These are phyloP conservation scores for Vitis rotundifolia DNA, from an alignment of 164 flowering plant genomes.

Conservation along the genomic window DNA sequence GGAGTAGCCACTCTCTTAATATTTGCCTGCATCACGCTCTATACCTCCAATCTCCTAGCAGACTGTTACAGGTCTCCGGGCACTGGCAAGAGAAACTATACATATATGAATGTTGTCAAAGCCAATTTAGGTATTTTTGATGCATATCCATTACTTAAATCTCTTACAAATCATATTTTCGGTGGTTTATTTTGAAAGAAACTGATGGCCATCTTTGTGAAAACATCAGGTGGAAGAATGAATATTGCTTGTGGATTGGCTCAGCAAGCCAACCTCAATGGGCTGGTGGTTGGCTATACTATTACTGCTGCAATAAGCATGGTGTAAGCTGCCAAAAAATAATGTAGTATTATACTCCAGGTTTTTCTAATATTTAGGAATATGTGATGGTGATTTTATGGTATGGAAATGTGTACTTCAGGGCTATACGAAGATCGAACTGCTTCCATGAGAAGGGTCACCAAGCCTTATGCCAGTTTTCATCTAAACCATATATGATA, in stretches of 20 bases:
- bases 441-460: constrained; percentile 50
- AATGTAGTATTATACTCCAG: no score
- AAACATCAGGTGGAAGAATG: constrained; percentile 6
- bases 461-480: constrained; percentile 26
- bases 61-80: constrained; percentile 10
- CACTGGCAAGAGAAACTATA: constrained; percentile 8
- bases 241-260: constrained; percentile 13
- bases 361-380: no score
- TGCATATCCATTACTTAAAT: no score
- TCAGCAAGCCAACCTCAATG: constrained; percentile 16
- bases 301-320: constrained; percentile 24
- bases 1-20: constrained; percentile 1
- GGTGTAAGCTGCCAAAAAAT: constrained; percentile 10
- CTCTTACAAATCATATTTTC: no score
- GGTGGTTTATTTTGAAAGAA: no score
- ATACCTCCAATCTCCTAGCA: constrained; percentile 4
- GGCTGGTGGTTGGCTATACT: constrained; percentile 20
- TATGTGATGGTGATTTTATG: no score
- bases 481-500: constrained; percentile 43
- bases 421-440: constrained; percentile 53
- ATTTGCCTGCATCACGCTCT: constrained; percentile 4
- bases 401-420: constrained; percentile 12
- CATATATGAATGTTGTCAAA: constrained; percentile 6
- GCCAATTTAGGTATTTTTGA: constrained; percentile 4
- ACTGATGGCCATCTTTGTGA: background rate